Base-by-base conservation (phyloP, 768 basidiomycete species). In the Amylocystis lapponica region DNA sequence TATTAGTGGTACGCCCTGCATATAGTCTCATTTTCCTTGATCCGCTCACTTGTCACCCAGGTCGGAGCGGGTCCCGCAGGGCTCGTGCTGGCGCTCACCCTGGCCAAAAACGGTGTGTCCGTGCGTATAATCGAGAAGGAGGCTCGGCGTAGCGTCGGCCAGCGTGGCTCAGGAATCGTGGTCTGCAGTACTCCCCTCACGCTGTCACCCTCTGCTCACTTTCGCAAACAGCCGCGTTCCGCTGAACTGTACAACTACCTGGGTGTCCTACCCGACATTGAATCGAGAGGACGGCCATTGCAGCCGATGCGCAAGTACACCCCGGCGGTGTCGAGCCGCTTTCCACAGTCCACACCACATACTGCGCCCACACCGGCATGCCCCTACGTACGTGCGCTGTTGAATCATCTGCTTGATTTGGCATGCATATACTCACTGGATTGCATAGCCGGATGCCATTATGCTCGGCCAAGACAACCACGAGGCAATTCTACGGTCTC, bases 401-500 rank as follows among this genome's bases (percentile, higher is more conserved):
- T n/a, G n/a, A n/a, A n/a, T n/a, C n/a, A n/a, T n/a, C n/a, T n/a
- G 11, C 7, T 23, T 17, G 11, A 20, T 16, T 22, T 3, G 11
- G 14, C 16, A 16, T 17, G 20, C 3, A 1, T 5, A 13, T 5
- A 14, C 20, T 32, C n/a, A n/a, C n/a, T n/a, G n/a, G n/a, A 16
- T 37, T 9, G 14, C 33, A 5, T 20, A 46, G 32, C 26, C 27
- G 8, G 33, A 26, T 16, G 6, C 23, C 5, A 5, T 47, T 16
- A 5, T 17, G 2, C 36, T 54, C 17, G 45, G 51, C 10, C 57
- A 59, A 27, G 45, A 47, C 13, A 13, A 44, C 17, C 26, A 60
- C 2, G 66, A 68, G 44, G 46, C 42, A 4, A 55, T 70, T 16
- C 51, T 71, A 5, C 60, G 65, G 5, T 39, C 47, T 3, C 59